Conservation (phyloP, 2,329 filamentous ascomycete species). For the Xylariomycetidae sp. region DNA sequence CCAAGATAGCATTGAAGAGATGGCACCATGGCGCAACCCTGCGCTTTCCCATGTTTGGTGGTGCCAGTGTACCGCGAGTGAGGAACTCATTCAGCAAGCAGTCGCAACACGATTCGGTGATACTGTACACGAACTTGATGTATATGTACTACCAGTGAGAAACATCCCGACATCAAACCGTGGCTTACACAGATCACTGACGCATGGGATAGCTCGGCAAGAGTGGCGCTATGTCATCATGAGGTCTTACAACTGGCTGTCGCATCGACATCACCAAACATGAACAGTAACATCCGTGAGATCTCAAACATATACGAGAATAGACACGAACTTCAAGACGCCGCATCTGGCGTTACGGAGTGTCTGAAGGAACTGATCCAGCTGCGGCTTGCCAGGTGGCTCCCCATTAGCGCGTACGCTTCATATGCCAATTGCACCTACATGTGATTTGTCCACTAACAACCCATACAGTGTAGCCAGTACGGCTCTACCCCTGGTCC, state of each 20-base stretch:
- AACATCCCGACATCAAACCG: not conserved
- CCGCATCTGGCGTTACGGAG: constrained; percentile 38
- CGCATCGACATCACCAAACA: constrained; percentile 29
- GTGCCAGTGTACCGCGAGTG: constrained; percentile 23
- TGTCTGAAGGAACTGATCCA: constrained; percentile 43
- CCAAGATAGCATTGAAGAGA: constrained; percentile 30
- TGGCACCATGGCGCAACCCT: constrained; percentile 37
- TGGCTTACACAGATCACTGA: too few species aligned
- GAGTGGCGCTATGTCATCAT: constrained; percentile 42
- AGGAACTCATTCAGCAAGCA: constrained; percentile 21
- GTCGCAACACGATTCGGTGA: constrained; percentile 36
- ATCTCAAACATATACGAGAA: constrained; percentile 35
- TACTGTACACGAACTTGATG: constrained; percentile 42
- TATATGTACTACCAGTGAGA: constrained; percentile 49
- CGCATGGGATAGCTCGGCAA: constrained; percentile 34
- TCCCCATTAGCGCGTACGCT: constrained; percentile 44
- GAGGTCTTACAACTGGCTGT: constrained; percentile 41
- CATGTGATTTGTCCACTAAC: not conserved
- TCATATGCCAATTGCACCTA: not conserved
- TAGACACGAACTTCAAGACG: constrained; percentile 38
- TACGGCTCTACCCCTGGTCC: constrained; percentile 31
- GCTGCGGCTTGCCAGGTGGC: constrained; percentile 38
- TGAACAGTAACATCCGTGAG: constrained; percentile 26
- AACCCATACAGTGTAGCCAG: constrained; percentile 24
- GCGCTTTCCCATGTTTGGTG: constrained; percentile 34